Percentiles rank a stretch among this genome's conserved stretches.
Evolutionary conservation across 2,329 filamentous ascomycete genomes (phyloP).

Genomic region (Monosporascus sp.): DNA sequence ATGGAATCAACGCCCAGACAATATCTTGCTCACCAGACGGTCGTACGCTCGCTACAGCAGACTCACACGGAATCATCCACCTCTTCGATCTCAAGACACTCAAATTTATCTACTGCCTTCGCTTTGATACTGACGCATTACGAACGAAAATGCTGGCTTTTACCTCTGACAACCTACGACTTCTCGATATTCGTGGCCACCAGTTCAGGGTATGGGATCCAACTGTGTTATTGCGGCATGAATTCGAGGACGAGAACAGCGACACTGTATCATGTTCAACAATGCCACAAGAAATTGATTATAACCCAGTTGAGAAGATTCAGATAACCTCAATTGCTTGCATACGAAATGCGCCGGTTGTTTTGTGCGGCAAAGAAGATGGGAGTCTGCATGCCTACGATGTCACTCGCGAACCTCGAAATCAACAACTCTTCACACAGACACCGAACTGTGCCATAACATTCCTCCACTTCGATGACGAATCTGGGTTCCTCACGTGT

Average conservation of each 20-base stretch:
- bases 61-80: slow-evolving; percentile 17
- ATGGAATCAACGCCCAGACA: slow-evolving; percentile 9
- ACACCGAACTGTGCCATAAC: not conserved
- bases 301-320: not conserved
- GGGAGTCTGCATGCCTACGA: slow-evolving; percentile 15
- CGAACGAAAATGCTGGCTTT: slow-evolving; percentile 11
- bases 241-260: slow-evolving; percentile 11
- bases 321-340: slow-evolving; percentile 13
- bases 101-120: slow-evolving; percentile 9
- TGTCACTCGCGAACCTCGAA: slow-evolving; percentile 5
- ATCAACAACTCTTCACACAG: slow-evolving; percentile 11
- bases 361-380: slow-evolving; percentile 15
- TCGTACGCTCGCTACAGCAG: slow-evolving; percentile 20
- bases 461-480: slow-evolving; percentile 13
- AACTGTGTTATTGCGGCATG: slow-evolving; percentile 12
- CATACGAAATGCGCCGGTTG: not conserved
- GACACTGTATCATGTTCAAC: slow-evolving; percentile 6
- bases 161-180: slow-evolving; percentile 10
- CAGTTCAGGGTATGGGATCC: slow-evolving; percentile 22
- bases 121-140: slow-evolving; percentile 1
- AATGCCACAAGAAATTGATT: slow-evolving; percentile 6
- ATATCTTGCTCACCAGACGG: slow-evolving; percentile 23
- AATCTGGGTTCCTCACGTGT: slow-evolving; percentile 4
- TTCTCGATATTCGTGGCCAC: slow-evolving; percentile 15
- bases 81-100: slow-evolving; percentile 24